Evolutionary conservation across 2,329 filamentous ascomycete genomes (phyloP), one percentile per base, ranked within the genome.

Genomic region (Aureobasidium namibiae): DNA sequence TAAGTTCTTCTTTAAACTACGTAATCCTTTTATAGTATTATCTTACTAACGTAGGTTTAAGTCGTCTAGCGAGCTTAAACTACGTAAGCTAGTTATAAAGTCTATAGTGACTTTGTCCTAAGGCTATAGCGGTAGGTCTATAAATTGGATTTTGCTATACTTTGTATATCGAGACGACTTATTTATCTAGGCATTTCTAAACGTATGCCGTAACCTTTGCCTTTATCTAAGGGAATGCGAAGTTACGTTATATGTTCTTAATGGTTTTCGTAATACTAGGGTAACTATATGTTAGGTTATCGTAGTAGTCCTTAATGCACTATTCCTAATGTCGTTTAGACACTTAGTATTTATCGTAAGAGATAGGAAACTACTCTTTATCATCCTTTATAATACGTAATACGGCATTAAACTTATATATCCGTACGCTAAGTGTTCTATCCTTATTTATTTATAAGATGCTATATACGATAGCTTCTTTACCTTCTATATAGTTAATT

Each of bases 51-150:
- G 21, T 14, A 29, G 39, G n/a, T 31, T 48, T 23, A n/a, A 24
- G 41, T 34, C 61, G 2, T 39, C 41, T 38, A 52, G 49, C 23
- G 33, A 58, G 34, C 33, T 45, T 14, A 53, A 61, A 49, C 21
- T 31, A 56, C 59, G 64, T 44, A 68, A 60, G 10, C 64, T 61
- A 14, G 59, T 62, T 50, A 68, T 69, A 36, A 67, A 66, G 53
- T 68, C 61, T 9, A 66, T 65, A n/a, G 54, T 58, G 10, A 62
- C 48, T 61, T 58, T 26, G 33, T 64, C 53, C 61, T 61, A 64
- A 23, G 29, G 53, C 53, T 57, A 13, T 21, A 36, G 21, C 21
- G 14, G 52, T 44, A n/a, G 53, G 18, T 46, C 41, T 7, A 31
- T 3, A 23, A 46, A 46, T 38, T 56, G 10, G 14, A 56, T 46